phyloP scores from a whole-genome alignment of 2,329 filamentous ascomycete species.

The Pseudogymnoascus sp. region DNA sequence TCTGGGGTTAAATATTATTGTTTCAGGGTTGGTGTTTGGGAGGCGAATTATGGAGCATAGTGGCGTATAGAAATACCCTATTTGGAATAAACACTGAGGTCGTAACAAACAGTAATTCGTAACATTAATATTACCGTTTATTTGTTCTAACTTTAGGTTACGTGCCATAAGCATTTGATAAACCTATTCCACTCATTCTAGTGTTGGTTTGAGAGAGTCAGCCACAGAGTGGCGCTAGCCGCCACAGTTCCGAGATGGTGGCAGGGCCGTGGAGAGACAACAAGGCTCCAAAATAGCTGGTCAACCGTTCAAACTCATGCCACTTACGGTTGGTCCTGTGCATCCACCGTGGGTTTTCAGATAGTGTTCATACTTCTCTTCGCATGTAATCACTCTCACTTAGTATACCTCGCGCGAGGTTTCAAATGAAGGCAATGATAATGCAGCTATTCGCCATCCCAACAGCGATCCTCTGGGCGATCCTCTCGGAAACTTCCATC shows the following conservation, averaged over 20 bases:
- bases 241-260: not conserved
- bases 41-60: constrained; percentile 1
- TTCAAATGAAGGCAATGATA: not conserved
- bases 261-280: not conserved
- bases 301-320: not conserved
- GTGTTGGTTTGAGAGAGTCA: not conserved
- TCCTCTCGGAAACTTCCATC: not conserved
- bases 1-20: not conserved
- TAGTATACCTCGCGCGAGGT: not conserved
- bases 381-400: not conserved
- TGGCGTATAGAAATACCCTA: not conserved
- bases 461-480: not conserved
- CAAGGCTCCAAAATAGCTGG: constrained; percentile 1
- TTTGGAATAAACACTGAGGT: not conserved
- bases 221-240: not conserved
- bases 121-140: not conserved
- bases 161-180: not conserved
- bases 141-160: not conserved
- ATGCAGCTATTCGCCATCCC: constrained; percentile 1
- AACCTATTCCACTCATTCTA: not conserved
- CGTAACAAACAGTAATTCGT: not conserved
- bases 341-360: not conserved
- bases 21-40: not conserved
- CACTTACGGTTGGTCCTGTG: not conserved
- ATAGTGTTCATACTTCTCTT: not conserved